Conservation (phyloP, 106 monocot species). For the Hemerocallis citrina region DNA sequence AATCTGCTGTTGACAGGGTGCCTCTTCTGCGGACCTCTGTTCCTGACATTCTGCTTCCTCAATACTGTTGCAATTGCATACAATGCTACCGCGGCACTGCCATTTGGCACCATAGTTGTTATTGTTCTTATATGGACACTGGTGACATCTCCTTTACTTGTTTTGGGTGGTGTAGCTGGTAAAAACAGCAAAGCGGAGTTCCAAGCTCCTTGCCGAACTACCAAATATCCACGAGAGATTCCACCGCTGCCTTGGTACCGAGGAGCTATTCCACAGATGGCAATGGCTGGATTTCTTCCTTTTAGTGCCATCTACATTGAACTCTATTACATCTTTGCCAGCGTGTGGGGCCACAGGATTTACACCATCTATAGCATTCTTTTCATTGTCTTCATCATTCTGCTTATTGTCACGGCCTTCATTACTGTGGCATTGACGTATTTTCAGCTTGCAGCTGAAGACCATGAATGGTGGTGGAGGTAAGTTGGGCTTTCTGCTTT, state of each 20-base stretch:
- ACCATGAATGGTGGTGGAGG: constrained; percentile 33
- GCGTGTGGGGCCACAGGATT: constrained; percentile 19
- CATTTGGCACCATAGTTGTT: constrained; percentile 23
- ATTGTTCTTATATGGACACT: constrained; percentile 67
- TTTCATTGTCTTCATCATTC: constrained; percentile 15
- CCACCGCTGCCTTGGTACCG: constrained; percentile 18
- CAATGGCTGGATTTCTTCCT: constrained; percentile 25
- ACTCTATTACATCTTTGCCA: constrained; percentile 23
- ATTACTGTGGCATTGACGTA: constrained; percentile 77
- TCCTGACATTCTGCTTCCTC: constrained; percentile 72
- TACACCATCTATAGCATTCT: constrained; percentile 20
- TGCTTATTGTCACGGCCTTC: constrained; percentile 73
- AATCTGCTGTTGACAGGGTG: constrained; percentile 20
- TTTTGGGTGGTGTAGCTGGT: constrained; percentile 20
- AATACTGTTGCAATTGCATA: constrained; percentile 70
- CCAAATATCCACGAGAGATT: constrained; percentile 22
- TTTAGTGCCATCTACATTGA: constrained; percentile 25
- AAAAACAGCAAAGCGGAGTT: constrained; percentile 22
- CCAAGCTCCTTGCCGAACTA: constrained; percentile 20
- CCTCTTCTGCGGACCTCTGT: constrained; percentile 70
- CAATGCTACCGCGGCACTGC: constrained; percentile 18
- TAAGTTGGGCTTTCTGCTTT: constrained; percentile 10
- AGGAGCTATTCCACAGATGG: constrained; percentile 21
- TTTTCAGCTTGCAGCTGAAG: constrained; percentile 66
- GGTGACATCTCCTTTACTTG: constrained; percentile 32